Base-by-base conservation (phyloP, 2,329 filamentous ascomycete genomes). In the Pseudogymnoascus sp. region DNA sequence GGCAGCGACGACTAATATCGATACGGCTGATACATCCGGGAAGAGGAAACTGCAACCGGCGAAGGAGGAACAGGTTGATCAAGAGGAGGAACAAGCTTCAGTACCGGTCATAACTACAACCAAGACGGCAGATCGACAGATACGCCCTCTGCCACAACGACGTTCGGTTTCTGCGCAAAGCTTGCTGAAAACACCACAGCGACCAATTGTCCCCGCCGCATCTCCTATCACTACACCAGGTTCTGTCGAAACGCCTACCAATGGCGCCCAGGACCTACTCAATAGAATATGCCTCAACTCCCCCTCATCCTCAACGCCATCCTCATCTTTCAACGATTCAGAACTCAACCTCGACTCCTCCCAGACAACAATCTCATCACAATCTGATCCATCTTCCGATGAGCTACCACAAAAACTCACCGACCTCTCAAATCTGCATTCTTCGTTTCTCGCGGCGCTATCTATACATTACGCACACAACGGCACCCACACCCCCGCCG, bases 391-490 rank as follows among this genome's bases (percentile, higher is more conserved):
- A n/a, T 49, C 63, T 6, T 33, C 73, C 19, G 69, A 68, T 65
- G 69, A 68, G 6, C 76, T 87, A 4, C 83, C 81, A 10, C 71
- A 70, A 16, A 83, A 84, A 68, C 75, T 86, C 41, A 72, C 78
- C 63, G 83, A 89, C 59, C 77, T 91, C 14, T 74, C 89, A 60
- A 76, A 81, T 63, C 77, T 92, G 26, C 84, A 91, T 72, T 78
- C 78, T 41, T 80, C 86, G 10, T 89, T 92, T 67, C 78, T 90
- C 63, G 86, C 86, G 69, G 85, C 88, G 0, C 76, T 91, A 23
- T 81, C 83, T 0, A 75, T 92, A 8, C 87, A 91, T 69, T 81
- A 85, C 64, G 86, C 86, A 1, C 88, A 92, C 74, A 84, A 88
- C 72, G 86, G 87, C 64, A 76, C 77, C 31, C 77, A 80, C 55